A percentile compares a stretch with the other conserved stretches of the same genome.
Evolutionary conservation across 768 basidiomycete species (phyloP).

Genomic region (Leccinum boreale): DNA sequence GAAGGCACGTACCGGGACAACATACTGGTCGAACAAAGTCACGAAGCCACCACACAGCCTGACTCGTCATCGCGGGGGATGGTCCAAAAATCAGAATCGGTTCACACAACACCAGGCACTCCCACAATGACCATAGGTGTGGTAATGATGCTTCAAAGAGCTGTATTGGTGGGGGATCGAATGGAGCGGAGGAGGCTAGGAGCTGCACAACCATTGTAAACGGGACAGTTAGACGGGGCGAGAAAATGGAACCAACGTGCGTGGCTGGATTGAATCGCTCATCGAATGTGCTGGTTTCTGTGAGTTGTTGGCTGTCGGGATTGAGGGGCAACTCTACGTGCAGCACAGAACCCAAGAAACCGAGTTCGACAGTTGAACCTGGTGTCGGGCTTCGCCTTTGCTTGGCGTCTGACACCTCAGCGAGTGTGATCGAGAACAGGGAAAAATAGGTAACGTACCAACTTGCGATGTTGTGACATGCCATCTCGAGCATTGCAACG

Average conservation of each 20-base stretch:
- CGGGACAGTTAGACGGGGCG: background rate
- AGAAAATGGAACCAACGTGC: conserved; percentile 39
- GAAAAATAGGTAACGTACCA: conserved; percentile 53
- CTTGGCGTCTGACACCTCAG: conserved; percentile 35
- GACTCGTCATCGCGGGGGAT: conserved; percentile 78
- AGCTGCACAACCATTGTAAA: conserved; percentile 42
- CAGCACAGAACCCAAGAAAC: conserved; percentile 77
- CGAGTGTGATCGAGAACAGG: background rate
- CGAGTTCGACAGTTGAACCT: conserved; percentile 70
- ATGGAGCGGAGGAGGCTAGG: conserved; percentile 60
- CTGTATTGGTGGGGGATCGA: conserved; percentile 53
- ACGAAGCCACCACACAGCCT: conserved; percentile 89
- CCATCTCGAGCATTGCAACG: conserved; percentile 76
- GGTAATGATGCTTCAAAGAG: conserved; percentile 63
- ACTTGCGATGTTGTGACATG: conserved; percentile 79
- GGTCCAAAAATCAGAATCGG: conserved; percentile 81
- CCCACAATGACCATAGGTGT: conserved; percentile 87
- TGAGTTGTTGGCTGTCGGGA: conserved; percentile 70
- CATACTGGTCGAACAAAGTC: conserved; percentile 81
- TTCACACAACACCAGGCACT: conserved; percentile 88
- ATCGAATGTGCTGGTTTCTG: conserved; percentile 47
- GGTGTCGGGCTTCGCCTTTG: conserved; percentile 74
- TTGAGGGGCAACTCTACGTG: conserved; percentile 68
- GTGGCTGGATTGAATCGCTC: conserved; percentile 50
- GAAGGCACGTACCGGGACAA: background rate